Base-by-base conservation (phyloP, 495 filamentous ascomycete species). In the Neurospora sp. region DNA sequence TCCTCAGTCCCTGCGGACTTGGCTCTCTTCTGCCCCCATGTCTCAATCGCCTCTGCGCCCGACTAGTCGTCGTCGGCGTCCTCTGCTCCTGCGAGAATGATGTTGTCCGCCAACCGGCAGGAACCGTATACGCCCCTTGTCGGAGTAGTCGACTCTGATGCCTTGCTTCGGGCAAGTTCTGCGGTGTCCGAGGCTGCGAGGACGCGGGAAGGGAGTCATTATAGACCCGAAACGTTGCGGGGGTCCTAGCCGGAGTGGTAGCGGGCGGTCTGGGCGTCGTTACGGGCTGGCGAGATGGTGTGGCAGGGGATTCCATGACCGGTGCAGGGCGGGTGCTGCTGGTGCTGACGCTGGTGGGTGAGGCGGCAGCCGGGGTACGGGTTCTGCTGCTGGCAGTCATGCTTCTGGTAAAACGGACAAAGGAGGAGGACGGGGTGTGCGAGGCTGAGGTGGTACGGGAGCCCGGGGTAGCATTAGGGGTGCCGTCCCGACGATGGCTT, bases 151-250 rank as follows among this genome's bases (percentile, higher is more conserved):
- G 84, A 66, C 85, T 86, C 69, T 79, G 84, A 70, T 86, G 86
- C 12, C 84, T 82, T 35, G 85, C 78, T 77, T 87, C 86, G 3
- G 86, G 85, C 12, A 90, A 79, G 70, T 87, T 83, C 40, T 81
- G 81, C 9, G 88, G 87, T 10, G 88, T 90, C 72, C 86, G 86
- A 20, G 88, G 88, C 75, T 90, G 88, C 3, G 80, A 81, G 3
- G 79, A 80, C 35, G 86, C 81, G 10, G 87, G 82, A 66, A 87
- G 73, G 41, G 75, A 76, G 73, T 90, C 88, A 75, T 88, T 82
- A 76, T 89, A 90, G 38, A 88, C 77, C n/a, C 77, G 76, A 46
- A 76, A 75, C 16, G 40, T 10, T 11, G 16, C 35, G 0, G 72
- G 59, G 0, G 69, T 71, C 18, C 35, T 70, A 6, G 74, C 44